Base-by-base conservation (phyloP, 2,329 filamentous ascomycete species). In the Epicoccum nigrum region DNA sequence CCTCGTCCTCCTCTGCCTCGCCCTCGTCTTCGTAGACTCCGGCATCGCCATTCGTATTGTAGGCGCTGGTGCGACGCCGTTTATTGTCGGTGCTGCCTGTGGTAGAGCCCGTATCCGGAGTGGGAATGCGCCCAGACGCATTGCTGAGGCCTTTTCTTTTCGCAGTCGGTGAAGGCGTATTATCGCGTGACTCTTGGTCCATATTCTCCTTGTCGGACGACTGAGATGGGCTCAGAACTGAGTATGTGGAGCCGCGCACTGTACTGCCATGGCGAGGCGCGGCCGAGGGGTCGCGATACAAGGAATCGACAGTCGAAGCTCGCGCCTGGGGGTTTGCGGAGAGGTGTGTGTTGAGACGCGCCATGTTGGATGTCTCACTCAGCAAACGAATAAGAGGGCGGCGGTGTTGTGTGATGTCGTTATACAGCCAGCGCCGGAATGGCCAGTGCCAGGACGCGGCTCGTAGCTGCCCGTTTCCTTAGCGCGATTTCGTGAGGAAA, bases 191-290 rank as follows among this genome's bases (percentile, higher is more conserved):
- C 19, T 69, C 47, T 4, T 64, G 68, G 28, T 52, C 35, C 23
- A 69, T 53, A 56, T 80, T 80, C 49, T 81, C 78, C 55, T 79
- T 77, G 56, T 80, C 77, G 8, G 75, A 53, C 1, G 70, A 70
- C 7, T 56, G 64, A 7, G 64, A 56, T 0, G 69, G 69, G 45
- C 70, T 72, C 32, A 69, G 45, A 6, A 71, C 68, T 2, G 69
- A 69, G 43, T 70, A 71, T 2, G 66, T 57, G 0, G 66, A 66
- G 12, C 56, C 56, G 31, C 63, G 67, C 47, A 55, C 56, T 16
- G 56, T 58, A 43, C 46, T 46, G 7, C 40, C 45, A 23, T 38
- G 35, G 6, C 49, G 60, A n/a, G 62, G 62, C 32, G 54, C 58
- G 9, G 65, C 65, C 1, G 71, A 72, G 33, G 69, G 70, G 55